Base-by-base conservation (phyloP, 768 basidiomycete species). In the Auricularia heimuer region DNA sequence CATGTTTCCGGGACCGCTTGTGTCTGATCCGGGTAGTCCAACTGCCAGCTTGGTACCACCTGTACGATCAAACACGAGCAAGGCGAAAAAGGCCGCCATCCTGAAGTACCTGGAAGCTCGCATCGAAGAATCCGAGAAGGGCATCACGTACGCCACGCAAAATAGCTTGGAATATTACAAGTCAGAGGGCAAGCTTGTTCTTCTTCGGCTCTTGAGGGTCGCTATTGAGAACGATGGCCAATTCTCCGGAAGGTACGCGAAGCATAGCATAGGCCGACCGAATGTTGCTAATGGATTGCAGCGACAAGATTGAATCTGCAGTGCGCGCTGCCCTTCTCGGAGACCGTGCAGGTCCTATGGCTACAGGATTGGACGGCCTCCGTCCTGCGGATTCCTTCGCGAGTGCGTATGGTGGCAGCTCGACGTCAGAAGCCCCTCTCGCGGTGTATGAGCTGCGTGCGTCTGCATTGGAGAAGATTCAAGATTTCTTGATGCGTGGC, bases 151-250 rank as follows among this genome's bases (percentile, higher is more conserved):
- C 72, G 75, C 90, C 29, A 75, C 77, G 65, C 73, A 80, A 54
- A 81, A 80, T 44, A 80, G 79, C 66, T 68, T 74, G 2, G 83
- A 88, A 66, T 81, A 80, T 67, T 77, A 82, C 63, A 81, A 80
- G 62, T 82, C 86, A 33, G 92, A 97, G 70, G 89, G 88, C 29
- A 92, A 88, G 74, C 76, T 92, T 35, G 77, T 86, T 1, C 76
- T 98, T 21, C 79, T 93, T 35, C 86, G 82, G 67, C 72, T 98
- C 45, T 75, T 98, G 56, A 87, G 82, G 71, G 77, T 89, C 7
- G 82, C 98, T 83, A 81, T 98, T 1, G 89, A 95, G 68, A 86
- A 95, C 68, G 94, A 98, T 68, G 96, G 97, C 0, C 84, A 85
- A 63, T 75, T 97, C 21, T 84, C 86, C 37, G 94, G 93, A 77